Evolutionary conservation across 139 green algal species (phyloP), one percentile per base, ranked within the genome.

Genomic region (Chlorella sp.): DNA sequence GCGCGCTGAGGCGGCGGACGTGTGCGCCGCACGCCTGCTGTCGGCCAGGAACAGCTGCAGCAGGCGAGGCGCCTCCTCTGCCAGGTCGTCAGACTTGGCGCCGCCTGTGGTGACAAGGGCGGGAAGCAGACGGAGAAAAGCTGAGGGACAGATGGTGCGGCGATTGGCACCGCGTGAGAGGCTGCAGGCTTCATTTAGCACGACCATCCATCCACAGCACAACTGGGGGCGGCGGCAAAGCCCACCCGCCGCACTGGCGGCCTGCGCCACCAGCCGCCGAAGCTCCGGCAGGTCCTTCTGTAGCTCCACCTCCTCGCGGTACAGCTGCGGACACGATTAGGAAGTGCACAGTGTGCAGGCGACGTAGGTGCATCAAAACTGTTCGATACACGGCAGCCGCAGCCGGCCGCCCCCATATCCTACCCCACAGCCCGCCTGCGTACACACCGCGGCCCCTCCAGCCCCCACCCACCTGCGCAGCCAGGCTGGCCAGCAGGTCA

Each of bases 31-130:
- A 0, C 76, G 82, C 1, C 68, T 60, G 26, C 34, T 32, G 38
- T 86, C 85, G 8, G 82, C 78, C 46, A 95, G 87, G 69, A 88
- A 84, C 54, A 84, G 56, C 75, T 93, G 74, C 77, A 95, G 87
- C 82, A 94, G 65, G 44, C 84, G 73, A 41, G 91, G 86, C 32
- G 88, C 84, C 64, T 87, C 74, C 58, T 89, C 77, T 0, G 34
- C 46, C 8, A 48, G 26, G 51, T 84, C 86, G 38, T 41, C 62
- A 5, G 44, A 80, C 32, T 32, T 17, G 73, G 74, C 51, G 51
- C 14, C 14, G 51, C 51, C 51, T 60, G 51, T 11, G 51, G 51
- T 2, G 24, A 3, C 13, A 16, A 60, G 51, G 51, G 51, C 2
- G 73, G 68, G 68, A 79, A 13, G 16, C n/a, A n/a, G 34, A 26